Percentiles rank a stretch among this genome's conserved stretches.
These are phyloP conservation scores for Nothopassalora personata DNA, from an alignment of 2,329 filamentous ascomycete species.

Conservation along the genomic window DNA sequence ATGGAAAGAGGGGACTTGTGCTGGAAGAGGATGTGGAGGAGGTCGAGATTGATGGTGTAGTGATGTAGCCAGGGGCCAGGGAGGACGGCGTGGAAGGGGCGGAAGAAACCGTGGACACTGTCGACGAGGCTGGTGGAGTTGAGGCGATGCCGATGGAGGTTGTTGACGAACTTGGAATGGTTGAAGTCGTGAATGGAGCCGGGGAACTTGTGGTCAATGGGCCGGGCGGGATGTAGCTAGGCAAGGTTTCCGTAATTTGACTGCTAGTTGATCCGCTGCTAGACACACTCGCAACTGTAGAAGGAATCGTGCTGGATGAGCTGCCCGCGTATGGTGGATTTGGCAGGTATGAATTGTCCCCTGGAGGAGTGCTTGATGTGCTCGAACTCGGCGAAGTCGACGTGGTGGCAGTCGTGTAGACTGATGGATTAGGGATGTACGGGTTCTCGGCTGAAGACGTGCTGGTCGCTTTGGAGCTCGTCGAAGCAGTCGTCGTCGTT, in stretches of 20 bases:
- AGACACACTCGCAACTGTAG: not conserved
- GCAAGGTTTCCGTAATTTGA: not conserved
- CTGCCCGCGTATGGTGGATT: not conserved
- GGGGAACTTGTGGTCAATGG: not conserved
- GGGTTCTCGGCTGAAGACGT: not conserved
- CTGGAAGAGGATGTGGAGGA: not conserved
- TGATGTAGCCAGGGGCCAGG: slow-evolving; percentile 6
- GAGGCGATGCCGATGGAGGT: not conserved
- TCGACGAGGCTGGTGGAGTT: slow-evolving; percentile 4
- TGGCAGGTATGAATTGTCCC: not conserved
- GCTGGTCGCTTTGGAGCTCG: not conserved
- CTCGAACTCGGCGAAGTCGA: not conserved
- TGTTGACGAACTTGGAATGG: not conserved
- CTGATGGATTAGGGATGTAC: not conserved
- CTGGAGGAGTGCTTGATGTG: not conserved
- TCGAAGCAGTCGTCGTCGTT: not conserved
- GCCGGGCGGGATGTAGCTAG: not conserved
- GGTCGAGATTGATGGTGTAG: slow-evolving; percentile 22
- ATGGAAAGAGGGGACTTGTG: not conserved
- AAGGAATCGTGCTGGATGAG: not conserved
- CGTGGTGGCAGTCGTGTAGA: not conserved
- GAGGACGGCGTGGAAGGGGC: slow-evolving; percentile 8
- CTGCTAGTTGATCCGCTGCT: not conserved
- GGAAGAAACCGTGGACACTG: too few relatives aligned
- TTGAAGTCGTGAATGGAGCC: not conserved